Base-by-base conservation (phyloP, 2,329 filamentous ascomycete species). In the Fusarium tupiense region DNA sequence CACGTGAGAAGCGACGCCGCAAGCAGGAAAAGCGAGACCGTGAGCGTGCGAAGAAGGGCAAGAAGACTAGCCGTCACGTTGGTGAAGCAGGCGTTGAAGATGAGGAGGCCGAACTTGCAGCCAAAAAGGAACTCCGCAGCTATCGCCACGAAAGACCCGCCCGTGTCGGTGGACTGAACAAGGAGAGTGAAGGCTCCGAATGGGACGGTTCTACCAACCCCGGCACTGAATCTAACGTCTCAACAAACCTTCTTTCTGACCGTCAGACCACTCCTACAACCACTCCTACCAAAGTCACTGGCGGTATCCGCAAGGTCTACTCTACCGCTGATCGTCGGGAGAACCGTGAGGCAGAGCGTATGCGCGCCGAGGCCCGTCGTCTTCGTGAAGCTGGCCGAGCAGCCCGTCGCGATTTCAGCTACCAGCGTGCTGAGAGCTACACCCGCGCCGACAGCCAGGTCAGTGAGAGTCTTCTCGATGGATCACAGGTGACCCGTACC, bases 71-170 rank as follows among this genome's bases (percentile, higher is more conserved):
- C 77, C 81, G 87, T 72, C 84, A 86, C 80, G 84, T 87, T 24
- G 87, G 85, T 70, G 89, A 91, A 69, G 89, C 91, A 72, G 91
- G 90, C 43, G 82, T 89, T 22, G 82, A 91, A n/a, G 91, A 93
- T 80, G 88, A 90, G 76, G 83, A 86, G 35, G 90, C 91, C 77
- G 92, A 93, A 80, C 88, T 87, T 44, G 86, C 86, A 60, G 91
- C 89, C 31, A 86, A 91, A 76, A 85, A 90, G 53, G 92, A 96
- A 69, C 89, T 98, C 64, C 90, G 92, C 67, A 90, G 90, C 40
- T 98, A 98, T 86, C 93, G 95, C 31, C 89, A 94, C 79, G 96
- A 98, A 84, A 94, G 92, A 81, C 86, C 94, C 5, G 96, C 96
- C 2, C 89, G 93, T 59, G 95, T 98, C 5, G 96, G 96, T 41